Percentiles rank a stretch among this genome's conserved stretches.
Conservation (phyloP, 2,329 filamentous ascomycete species). For the Truncatella angustata region DNA sequence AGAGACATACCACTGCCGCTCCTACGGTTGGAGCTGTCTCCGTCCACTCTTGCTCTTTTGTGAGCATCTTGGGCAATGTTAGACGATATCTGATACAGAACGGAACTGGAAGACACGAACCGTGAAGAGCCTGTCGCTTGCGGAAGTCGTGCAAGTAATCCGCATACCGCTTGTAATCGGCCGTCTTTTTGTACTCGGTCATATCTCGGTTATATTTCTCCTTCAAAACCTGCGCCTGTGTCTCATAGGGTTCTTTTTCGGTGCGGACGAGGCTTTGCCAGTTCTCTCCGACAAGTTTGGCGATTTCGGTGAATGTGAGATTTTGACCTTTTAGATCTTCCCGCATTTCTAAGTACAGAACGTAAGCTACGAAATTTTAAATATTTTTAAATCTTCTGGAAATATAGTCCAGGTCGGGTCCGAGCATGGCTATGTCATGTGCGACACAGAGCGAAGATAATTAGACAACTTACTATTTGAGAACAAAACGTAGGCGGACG, state of each 20-base stretch:
- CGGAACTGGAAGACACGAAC: constrained; percentile 40
- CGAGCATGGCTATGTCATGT: too few species aligned
- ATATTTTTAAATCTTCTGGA: too few species aligned
- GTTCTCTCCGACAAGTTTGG: constrained; percentile 76
- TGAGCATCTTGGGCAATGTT: too few species aligned
- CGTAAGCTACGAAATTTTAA: too few species aligned
- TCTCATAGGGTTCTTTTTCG: constrained; percentile 72
- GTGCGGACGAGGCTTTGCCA: constrained; percentile 70
- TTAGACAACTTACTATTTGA: constrained; percentile 66
- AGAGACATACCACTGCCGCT: constrained; percentile 40
- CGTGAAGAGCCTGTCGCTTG: constrained; percentile 61
- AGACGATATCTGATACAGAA: neutral
- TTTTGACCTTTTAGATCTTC: constrained; percentile 75
- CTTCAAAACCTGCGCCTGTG: constrained; percentile 69
- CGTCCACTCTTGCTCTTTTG: constrained; percentile 49
- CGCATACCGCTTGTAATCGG: constrained; percentile 65
- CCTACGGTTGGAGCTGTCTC: constrained; percentile 30
- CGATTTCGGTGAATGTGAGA: constrained; percentile 79
- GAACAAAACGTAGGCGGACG: constrained; percentile 82
- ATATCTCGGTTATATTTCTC: constrained; percentile 75
- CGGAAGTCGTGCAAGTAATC: constrained; percentile 78
- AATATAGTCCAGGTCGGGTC: too few species aligned
- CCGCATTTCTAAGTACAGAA: constrained; percentile 61
- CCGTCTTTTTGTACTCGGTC: constrained; percentile 74
- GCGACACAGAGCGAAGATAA: too few species aligned